Percentiles rank a stretch among this genome's conserved stretches.
Evolutionary conservation across 495 filamentous ascomycete species (phyloP).

Genomic region (Pseudevernia furfuracea): DNA sequence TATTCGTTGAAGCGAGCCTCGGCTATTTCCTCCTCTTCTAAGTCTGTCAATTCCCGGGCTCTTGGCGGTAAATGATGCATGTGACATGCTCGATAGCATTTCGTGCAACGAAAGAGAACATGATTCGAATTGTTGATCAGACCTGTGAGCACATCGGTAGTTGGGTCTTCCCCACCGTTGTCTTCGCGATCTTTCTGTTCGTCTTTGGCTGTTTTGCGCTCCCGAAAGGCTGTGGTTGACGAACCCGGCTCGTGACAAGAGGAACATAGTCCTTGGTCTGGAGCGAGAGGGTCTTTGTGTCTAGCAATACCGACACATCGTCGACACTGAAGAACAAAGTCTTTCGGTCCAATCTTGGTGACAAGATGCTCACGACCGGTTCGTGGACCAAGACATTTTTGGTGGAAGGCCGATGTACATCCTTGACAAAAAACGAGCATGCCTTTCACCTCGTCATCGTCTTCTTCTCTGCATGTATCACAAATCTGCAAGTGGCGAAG

Average conservation of each 20-base stretch:
- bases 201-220: slow-evolving; percentile 61
- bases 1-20: slow-evolving; percentile 54
- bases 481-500: slow-evolving; percentile 61
- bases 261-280: slow-evolving; percentile 63
- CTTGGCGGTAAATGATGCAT: slow-evolving; percentile 63
- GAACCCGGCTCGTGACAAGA: slow-evolving; percentile 52
- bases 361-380: slow-evolving; percentile 75
- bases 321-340: slow-evolving; percentile 85
- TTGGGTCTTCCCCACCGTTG: slow-evolving; percentile 70
- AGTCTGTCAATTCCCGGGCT: slow-evolving; percentile 35
- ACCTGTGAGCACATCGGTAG: slow-evolving; percentile 50
- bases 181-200: slow-evolving; percentile 74
- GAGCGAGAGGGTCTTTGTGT: slow-evolving; percentile 59
- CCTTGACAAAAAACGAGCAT: slow-evolving; percentile 81
- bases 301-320: slow-evolving; percentile 63
- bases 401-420: slow-evolving; percentile 76
- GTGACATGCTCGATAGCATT: slow-evolving; percentile 75
- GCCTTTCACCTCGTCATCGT: slow-evolving; percentile 48
- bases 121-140: slow-evolving; percentile 68
- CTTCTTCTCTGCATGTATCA: slow-evolving; percentile 56
- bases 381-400: slow-evolving; percentile 69
- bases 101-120: slow-evolving; percentile 72
- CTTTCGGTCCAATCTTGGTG: slow-evolving; percentile 70
- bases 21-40: slow-evolving; percentile 35
- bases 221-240: slow-evolving; percentile 61